These are phyloP conservation scores for Hyaloperonospora brassicae DNA, from an alignment of 352 stramenopile genomes.

Conservation along the genomic window DNA sequence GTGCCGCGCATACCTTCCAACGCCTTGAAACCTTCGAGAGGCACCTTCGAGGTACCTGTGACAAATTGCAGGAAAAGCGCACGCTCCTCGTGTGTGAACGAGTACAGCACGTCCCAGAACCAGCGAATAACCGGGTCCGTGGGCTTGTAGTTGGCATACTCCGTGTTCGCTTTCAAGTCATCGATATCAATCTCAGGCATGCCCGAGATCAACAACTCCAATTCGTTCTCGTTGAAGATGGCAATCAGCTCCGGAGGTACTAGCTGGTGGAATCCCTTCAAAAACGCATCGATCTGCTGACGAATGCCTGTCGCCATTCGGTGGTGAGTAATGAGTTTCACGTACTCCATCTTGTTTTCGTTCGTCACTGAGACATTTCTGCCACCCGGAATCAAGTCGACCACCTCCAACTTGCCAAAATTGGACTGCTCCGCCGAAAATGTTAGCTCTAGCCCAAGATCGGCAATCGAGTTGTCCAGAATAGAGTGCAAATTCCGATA, in stretches of 20 bases:
- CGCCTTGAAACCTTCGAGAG: slow-evolving; percentile 96
- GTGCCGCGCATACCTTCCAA: slow-evolving; percentile 98
- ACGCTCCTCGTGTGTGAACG: slow-evolving; percentile 87
- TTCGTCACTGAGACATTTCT: slow-evolving; percentile 83
- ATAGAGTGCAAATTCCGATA: slow-evolving; percentile 91
- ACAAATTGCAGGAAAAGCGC: slow-evolving; percentile 91
- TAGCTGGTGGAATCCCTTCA: slow-evolving; percentile 88
- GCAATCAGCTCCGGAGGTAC: slow-evolving; percentile 86
- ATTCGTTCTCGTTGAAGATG: slow-evolving; percentile 92
- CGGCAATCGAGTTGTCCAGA: slow-evolving; percentile 77
- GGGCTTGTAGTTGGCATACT: slow-evolving; percentile 90
- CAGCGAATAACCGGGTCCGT: slow-evolving; percentile 87
- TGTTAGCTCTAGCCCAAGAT: slow-evolving; percentile 85
- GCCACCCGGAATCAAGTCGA: slow-evolving; percentile 87
- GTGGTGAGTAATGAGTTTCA: slow-evolving; percentile 94
- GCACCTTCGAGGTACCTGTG: slow-evolving; percentile 89
- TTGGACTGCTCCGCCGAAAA: slow-evolving; percentile 89
- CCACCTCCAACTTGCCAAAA: slow-evolving; percentile 82
- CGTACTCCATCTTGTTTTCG: slow-evolving; percentile 92
- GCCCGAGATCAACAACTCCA: slow-evolving; percentile 90
- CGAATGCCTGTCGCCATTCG: slow-evolving; percentile 98
- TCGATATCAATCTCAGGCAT: slow-evolving; percentile 92
- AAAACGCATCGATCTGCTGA: slow-evolving; percentile 88
- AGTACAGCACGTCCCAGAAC: slow-evolving; percentile 91
- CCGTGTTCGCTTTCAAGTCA: slow-evolving; percentile 89